Percentiles rank a stretch among this genome's conserved stretches.
Evolutionary conservation across 1,139 yeast genomes (phyloP).

Genomic region (Saccharomyces pastorianus): DNA sequence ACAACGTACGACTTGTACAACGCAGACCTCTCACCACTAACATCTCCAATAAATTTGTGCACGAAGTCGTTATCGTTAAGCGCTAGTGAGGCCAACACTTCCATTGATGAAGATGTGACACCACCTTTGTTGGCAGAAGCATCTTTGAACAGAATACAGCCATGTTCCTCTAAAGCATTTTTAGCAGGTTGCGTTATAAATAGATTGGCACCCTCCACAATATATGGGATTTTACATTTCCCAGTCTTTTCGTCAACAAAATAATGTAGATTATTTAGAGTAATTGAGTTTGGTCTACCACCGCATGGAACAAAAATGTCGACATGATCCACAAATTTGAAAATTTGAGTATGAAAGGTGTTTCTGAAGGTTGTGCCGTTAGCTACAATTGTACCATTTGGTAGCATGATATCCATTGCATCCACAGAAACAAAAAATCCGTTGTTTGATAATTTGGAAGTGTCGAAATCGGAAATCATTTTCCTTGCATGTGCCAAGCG

Average conservation of each 20-base stretch:
- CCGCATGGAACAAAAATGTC: conserved; percentile 95
- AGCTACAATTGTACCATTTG: conserved; percentile 62
- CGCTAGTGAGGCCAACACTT: conserved; percentile 89
- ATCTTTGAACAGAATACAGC: conserved; percentile 82
- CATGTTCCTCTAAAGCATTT: conserved; percentile 75
- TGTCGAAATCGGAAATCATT: conserved; percentile 68
- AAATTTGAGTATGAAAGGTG: conserved; percentile 71
- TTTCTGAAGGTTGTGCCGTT: conserved; percentile 93
- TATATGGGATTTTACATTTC: conserved; percentile 69
- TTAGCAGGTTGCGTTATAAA: conserved; percentile 94
- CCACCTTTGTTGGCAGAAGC: conserved; percentile 98
- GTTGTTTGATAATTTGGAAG: conserved; percentile 51
- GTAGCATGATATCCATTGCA: conserved; percentile 71
- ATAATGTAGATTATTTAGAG: conserved; percentile 68
- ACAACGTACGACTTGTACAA: conserved; percentile 77
- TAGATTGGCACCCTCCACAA: conserved; percentile 96
- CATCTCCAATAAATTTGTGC: conserved; percentile 39
- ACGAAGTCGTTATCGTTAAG: conserved; percentile 82
- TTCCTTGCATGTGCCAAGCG: conserved; percentile 72
- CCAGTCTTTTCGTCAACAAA: conserved; percentile 73
- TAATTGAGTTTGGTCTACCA: conserved; percentile 96
- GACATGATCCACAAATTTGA: conserved; percentile 59
- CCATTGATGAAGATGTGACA: conserved; percentile 92
- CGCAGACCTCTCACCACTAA: conserved; percentile 42
- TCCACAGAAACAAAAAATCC: conserved; percentile 86